These are phyloP conservation scores for Blastobotrys illinoisensis DNA, from an alignment of 1,139 yeast genomes.

Conservation along the genomic window DNA sequence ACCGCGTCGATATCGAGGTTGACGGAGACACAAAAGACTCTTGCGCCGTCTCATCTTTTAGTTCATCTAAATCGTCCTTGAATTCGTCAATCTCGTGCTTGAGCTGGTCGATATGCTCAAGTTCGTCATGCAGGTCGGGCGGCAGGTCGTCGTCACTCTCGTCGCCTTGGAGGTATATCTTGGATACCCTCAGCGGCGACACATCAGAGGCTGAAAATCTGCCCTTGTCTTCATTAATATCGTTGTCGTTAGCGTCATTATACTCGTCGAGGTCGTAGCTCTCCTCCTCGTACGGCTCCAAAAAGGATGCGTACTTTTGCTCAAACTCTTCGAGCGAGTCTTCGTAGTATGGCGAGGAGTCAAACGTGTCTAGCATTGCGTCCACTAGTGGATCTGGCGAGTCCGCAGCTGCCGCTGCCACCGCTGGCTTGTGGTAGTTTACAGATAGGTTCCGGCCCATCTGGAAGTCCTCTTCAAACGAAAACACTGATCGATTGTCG, in stretches of 20 bases:
- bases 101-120: background rate
- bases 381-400: background rate
- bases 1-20: constrained; percentile 6
- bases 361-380: background rate
- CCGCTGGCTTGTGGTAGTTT: constrained; percentile 28
- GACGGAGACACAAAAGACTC: constrained; percentile 2
- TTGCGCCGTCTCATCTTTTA: background rate
- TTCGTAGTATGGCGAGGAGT: background rate
- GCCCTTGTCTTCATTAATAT: constrained; percentile 25
- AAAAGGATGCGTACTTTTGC: background rate
- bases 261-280: constrained; percentile 10
- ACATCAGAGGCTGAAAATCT: constrained; percentile 9
- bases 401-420: background rate
- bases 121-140: background rate
- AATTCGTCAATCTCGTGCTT: background rate
- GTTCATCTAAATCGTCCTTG: constrained; percentile 15
- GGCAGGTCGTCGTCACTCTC: background rate
- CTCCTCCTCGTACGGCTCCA: background rate
- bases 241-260: constrained; percentile 12
- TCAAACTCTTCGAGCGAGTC: background rate
- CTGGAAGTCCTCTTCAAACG: constrained; percentile 26
- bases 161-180: background rate
- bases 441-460: constrained; percentile 27
- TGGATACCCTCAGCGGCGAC: background rate
- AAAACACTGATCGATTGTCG: constrained; percentile 26